Evolutionary conservation across 2,329 filamentous ascomycete species (phyloP).

Genomic region (Aciculosporium take): DNA sequence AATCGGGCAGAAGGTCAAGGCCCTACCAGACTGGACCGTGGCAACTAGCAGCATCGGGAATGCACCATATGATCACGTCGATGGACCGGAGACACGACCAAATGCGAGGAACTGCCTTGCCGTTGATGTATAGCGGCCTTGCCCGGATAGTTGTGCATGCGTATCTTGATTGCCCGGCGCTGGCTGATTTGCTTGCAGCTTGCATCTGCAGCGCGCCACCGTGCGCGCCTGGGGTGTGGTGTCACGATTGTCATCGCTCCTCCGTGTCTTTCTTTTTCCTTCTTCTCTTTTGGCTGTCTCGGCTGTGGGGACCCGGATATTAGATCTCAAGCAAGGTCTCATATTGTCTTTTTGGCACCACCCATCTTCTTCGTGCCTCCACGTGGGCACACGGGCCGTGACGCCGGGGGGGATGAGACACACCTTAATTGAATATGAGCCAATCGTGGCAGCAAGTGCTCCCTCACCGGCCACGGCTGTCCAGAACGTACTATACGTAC

Average conservation of each 20-base stretch:
- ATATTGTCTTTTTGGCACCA: not conserved
- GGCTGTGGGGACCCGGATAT: too few species aligned
- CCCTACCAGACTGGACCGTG: not conserved
- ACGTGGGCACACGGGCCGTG: constrained; percentile 2
- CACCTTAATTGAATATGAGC: not conserved
- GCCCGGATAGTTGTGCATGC: not conserved
- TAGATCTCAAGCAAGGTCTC: too few species aligned
- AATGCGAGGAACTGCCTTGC: not conserved
- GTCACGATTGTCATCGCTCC: not conserved
- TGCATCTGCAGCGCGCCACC: not conserved
- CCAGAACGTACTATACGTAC: too few species aligned
- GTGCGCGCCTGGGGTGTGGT: not conserved
- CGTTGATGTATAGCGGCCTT: not conserved
- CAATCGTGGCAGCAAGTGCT: not conserved
- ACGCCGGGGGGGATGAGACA: not conserved
- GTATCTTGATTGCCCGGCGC: not conserved
- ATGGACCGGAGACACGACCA: not conserved
- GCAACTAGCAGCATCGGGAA: not conserved
- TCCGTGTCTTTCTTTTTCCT: not conserved
- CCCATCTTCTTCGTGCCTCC: constrained; percentile 1
- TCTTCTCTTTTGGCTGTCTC: not conserved
- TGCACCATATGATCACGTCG: not conserved
- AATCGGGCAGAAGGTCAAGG: not conserved
- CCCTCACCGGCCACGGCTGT: constrained; percentile 2
- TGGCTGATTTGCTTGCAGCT: constrained; percentile 1